Evolutionary conservation across 1,139 yeast genomes (phyloP).

Genomic region (Geotrichum armillariae): DNA sequence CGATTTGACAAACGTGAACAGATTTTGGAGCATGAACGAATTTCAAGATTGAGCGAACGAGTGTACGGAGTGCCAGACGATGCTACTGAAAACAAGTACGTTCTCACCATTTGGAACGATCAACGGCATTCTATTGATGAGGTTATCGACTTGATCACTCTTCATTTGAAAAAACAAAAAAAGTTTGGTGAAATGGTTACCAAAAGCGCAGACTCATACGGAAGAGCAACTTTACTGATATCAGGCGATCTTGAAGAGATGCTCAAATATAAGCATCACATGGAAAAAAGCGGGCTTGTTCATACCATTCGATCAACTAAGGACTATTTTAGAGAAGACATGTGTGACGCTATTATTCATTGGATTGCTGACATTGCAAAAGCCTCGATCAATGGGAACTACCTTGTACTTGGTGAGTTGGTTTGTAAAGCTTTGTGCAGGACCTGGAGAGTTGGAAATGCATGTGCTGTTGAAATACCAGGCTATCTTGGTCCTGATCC

Average conservation of each 20-base stretch:
- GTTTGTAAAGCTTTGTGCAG: slow-evolving; percentile 55
- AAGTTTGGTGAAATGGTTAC: slow-evolving; percentile 78
- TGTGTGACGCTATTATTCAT: slow-evolving; percentile 67
- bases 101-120: slow-evolving; percentile 71
- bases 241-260: slow-evolving; percentile 54
- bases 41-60: slow-evolving; percentile 40
- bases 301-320: slow-evolving; percentile 66
- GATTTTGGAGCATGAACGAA: slow-evolving; percentile 31
- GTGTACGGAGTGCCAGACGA: slow-evolving; percentile 50
- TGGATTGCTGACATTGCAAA: slow-evolving; percentile 66
- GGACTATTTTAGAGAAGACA: slow-evolving; percentile 77
- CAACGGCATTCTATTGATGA: slow-evolving; percentile 74
- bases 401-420: slow-evolving; percentile 49
- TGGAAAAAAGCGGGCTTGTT: slow-evolving; percentile 63
- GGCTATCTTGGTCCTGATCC: slow-evolving; percentile 1
- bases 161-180: slow-evolving; percentile 63
- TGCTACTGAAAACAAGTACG: slow-evolving; percentile 49
- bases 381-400: slow-evolving; percentile 55
- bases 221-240: slow-evolving; percentile 67
- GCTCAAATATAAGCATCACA: slow-evolving; percentile 52
- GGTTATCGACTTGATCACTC: slow-evolving; percentile 63
- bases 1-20: slow-evolving; percentile 31
- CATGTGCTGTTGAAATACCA: slow-evolving; percentile 9
- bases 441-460: slow-evolving; percentile 52
- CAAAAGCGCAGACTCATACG: slow-evolving; percentile 58